Conservation (phyloP, 1,284 basidiomycete species). For the Sanghuangporus weigelae region DNA sequence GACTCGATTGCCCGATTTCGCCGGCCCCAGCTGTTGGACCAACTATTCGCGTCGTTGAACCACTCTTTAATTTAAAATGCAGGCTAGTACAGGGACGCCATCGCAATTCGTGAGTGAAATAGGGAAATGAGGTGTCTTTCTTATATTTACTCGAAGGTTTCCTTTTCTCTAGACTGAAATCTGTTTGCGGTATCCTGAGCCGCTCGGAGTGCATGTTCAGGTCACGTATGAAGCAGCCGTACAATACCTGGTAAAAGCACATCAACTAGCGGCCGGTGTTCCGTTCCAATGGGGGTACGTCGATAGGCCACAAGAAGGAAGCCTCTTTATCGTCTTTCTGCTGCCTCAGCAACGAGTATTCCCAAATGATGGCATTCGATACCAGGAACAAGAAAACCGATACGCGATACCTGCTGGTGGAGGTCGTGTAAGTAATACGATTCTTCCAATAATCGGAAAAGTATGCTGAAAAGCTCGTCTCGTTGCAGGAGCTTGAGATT, state of each 20-base stretch:
- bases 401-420: constrained; percentile 42
- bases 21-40: not conserved
- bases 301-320: constrained; percentile 68
- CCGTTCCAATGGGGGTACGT: constrained; percentile 69
- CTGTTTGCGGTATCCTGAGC: constrained; percentile 64
- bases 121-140: not conserved
- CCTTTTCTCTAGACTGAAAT: constrained; percentile 2
- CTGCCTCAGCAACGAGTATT: constrained; percentile 48
- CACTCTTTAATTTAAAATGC: constrained; percentile 1
- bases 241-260: constrained; percentile 53
- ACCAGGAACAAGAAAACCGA: constrained; percentile 61
- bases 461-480: not conserved
- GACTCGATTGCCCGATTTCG: not conserved
- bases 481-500: constrained; percentile 63
- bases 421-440: constrained; percentile 40
- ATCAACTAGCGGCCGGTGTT: constrained; percentile 44
- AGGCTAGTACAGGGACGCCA: not conserved
- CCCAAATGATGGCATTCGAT: constrained; percentile 68
- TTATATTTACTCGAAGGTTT: not conserved
- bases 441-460: not conserved
- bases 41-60: not conserved
- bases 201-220: constrained; percentile 48
- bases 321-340: constrained; percentile 52
- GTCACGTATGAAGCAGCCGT: constrained; percentile 54
- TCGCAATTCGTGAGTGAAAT: not conserved